Evolutionary conservation across 495 filamentous ascomycete species (phyloP), one percentile per base, ranked within the genome.

Genomic region (Thozetella sp.): DNA sequence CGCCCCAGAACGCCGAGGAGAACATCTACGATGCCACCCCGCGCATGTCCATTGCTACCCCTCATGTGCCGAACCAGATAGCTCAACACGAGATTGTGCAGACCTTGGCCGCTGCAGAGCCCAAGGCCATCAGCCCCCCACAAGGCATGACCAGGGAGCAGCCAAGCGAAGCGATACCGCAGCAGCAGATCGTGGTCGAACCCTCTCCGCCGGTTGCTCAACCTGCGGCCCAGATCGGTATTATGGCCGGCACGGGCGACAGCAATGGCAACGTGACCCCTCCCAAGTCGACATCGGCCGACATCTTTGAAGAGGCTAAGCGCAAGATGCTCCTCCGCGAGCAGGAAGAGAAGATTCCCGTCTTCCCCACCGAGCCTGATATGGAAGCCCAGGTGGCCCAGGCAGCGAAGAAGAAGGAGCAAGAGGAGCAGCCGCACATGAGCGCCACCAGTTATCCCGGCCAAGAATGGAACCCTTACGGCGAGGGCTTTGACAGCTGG

Each of bases 391-490:
- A 64, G 0, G 63, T 65, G 2, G 68, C 68, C 10, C 54, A 63
- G 0, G 63, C 65, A 0, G 66, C 63, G 1, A 65, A 72, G 55
- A 64, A 65, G 54, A 64, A 77, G 45, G 74, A 73, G 25, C 79
- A 83, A 37, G 82, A 86, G 19, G 80, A 80, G 2, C 72, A 76
- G 24, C 86, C 89, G 22, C 69, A 82, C 27, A 94, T 94, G 91
- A 89, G 80, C 45, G 87, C 89, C 9, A 93, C 91, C 12, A 85
- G 87, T 25, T 94, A 92, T 67, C 91, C 91, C 2, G 91, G 90
- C 1, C 90, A 93, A 76, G 90, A 92, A 73, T 93, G 91, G 91
- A 86, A 85, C 69, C 90, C 90, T 17, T 84, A 81, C 60, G 78
- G 67, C 10, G 66, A 63, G 45, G 51, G 34, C 13, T 37, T 54